Conservation (phyloP, 371 early-diverging fungal genomes). For the Mycotypha africana region DNA sequence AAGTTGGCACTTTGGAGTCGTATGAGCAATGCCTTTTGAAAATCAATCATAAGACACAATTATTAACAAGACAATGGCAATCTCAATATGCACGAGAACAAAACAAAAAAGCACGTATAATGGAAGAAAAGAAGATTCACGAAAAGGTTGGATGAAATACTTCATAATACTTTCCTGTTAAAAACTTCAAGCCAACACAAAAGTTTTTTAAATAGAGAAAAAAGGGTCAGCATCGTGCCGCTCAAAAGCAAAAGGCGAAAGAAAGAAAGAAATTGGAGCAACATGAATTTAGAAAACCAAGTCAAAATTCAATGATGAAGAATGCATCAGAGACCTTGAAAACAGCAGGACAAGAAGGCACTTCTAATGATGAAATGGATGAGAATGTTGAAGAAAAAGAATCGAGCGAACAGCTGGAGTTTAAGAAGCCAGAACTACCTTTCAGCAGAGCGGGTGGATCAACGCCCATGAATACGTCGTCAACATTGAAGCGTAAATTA, state of each 20-base stretch:
- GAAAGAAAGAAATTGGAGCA: conserved; percentile 6
- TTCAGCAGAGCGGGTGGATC: no score
- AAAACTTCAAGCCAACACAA: no score
- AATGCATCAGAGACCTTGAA: no score
- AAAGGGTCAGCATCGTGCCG: conserved; percentile 21
- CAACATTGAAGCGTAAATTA: conserved; percentile 9
- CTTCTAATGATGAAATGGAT: neutral
- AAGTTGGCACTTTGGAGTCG: conserved; percentile 33
- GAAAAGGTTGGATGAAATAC: neutral
- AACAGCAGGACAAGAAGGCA: no score
- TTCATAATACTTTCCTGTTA: neutral
- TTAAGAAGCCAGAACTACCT: neutral
- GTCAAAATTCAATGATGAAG: no score
- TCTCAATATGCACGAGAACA: conserved; percentile 3
- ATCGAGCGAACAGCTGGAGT: neutral
- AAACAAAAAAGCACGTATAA: neutral
- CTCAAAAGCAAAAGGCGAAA: conserved; percentile 13
- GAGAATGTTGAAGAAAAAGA: neutral
- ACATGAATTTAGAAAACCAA: no score
- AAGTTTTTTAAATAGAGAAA: conserved; percentile 22
- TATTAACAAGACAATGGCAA: conserved; percentile 26
- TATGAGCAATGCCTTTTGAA: conserved; percentile 18
- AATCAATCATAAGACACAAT: conserved; percentile 21
- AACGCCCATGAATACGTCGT: neutral
- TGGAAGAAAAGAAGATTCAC: conserved; percentile 3